Evolutionary conservation across 2,329 filamentous ascomycete species (phyloP), one percentile per base, ranked within the genome.

Genomic region (Aspergillus carbonarius): DNA sequence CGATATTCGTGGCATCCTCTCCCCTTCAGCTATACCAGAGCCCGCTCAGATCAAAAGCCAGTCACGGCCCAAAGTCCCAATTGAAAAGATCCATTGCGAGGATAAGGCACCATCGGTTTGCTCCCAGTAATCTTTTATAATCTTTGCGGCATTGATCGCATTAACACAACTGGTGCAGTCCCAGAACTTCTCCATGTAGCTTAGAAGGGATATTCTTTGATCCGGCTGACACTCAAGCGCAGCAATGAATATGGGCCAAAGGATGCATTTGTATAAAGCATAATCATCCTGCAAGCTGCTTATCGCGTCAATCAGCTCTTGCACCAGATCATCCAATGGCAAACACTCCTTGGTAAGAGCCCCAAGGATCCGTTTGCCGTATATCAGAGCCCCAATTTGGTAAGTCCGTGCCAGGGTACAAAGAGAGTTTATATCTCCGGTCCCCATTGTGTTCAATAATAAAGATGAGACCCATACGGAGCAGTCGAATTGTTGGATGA

Each of bases 181-280:
- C 72, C 72, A 74, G 25, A 74, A 69, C 6, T 49, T 63, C 23
- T 71, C 71, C 23, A 74, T 49, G 23, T 59, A 69, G 5, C 42
- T 57, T 15, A 65, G 55, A 1, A 74, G 40, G 35, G 70, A 67
- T 2, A 64, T 55, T 17, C 67, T 57, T 42, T 74, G 65, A 1
- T 60, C 47, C 25, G 60, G 61, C 50, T 49, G 57, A n/a, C 66
- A 72, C 39, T 74, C 71, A 20, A 74, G 46, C 1, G 71, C 72
- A 9, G 71, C 71, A 32, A 74, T 64, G 25, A 71, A 72, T 1
- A 72, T 72, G 0, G 71, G 72, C 72, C 72, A 74, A 0, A 74
- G 64, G 15, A 73, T 59, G 30, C 72, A 74, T 35, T 74, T 74
- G 56, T 73, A 72, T 15, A 73, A 52, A 8, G 58, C 49, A 2